These are phyloP conservation scores for Aspergillus phoenicis DNA, from an alignment of 2,329 filamentous ascomycete species.

Conservation along the genomic window DNA sequence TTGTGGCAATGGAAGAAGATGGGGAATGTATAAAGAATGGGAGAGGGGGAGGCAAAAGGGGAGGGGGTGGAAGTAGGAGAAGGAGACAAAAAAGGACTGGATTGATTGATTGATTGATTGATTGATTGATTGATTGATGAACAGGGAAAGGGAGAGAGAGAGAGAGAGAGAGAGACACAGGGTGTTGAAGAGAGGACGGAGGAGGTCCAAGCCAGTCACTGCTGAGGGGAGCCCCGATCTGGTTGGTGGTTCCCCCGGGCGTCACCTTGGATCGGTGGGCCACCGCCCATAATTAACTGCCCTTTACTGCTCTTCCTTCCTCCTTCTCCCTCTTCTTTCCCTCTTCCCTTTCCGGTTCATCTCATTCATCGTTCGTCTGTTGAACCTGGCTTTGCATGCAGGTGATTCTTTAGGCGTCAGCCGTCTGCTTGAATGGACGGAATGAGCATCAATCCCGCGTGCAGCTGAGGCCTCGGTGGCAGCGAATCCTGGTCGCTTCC, in stretches of 20 bases:
- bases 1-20: too few relatives aligned
- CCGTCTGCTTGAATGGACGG: background rate
- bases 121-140: too few relatives aligned
- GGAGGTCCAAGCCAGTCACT: background rate
- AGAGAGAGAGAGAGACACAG: background rate
- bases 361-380: background rate
- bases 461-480: background rate
- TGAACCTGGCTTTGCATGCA: background rate
- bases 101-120: too few relatives aligned
- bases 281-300: background rate
- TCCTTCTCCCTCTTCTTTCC: background rate
- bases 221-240: conserved; percentile 16
- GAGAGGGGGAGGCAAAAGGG: too few relatives aligned
- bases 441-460: background rate
- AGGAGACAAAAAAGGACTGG: background rate
- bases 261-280: background rate
- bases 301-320: background rate
- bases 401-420: background rate
- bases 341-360: background rate
- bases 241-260: conserved; percentile 13
- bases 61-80: background rate
- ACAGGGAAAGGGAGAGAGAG: too few relatives aligned
- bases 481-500: background rate
- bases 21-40: too few relatives aligned
- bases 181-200: background rate